Base-by-base conservation (phyloP, 2,329 filamentous ascomycete genomes). In the Lecanosticta acicola region DNA sequence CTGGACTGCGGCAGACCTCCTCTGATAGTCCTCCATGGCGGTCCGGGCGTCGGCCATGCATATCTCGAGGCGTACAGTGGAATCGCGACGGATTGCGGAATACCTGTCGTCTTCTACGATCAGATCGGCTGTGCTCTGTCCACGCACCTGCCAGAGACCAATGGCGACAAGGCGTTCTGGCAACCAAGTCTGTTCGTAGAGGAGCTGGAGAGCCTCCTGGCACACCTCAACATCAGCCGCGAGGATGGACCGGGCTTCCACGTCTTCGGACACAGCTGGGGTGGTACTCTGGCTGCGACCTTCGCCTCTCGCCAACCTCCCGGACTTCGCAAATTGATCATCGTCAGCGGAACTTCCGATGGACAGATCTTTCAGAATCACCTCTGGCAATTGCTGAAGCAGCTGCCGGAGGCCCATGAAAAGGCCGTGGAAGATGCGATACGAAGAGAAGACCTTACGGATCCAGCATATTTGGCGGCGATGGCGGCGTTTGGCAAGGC, bases 21-120 rank as follows among this genome's bases (percentile, higher is more conserved):
- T 13, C n/a, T 44, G n/a, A n/a, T 44, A 3, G 21, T 44, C 19
- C 13, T 38, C 14, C 41, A 44, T 16, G 41, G 41, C n/a, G 41
- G 41, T 2, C 41, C 41, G 1, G 41, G 34, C 18, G 29, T 26
- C 17, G 41, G 18, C 14, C 41, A 39, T 16, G 41, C 38, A 20
- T 38, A 38, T 14, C 29, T 44, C 19, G 3, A 35, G 19, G 19
- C 34, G 9, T 44, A 35, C 21, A 32, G 13, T 8, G 11, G 29
- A 26, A 19, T 46, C 13, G 17, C 16, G 18, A 20, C 9, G 4
- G 19, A 26, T 57, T 39, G 62, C 48, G 49, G 54, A 19, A 63
- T 66, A 4, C 69, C 73, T 0, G 56, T 76, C 2, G 56, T 77
- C 21, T 68, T 75, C 55, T 76, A 76, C 55, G 73, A 76, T 55